Base-by-base conservation (phyloP, 2,329 filamentous ascomycete species). In the Exophiala viscosa region DNA sequence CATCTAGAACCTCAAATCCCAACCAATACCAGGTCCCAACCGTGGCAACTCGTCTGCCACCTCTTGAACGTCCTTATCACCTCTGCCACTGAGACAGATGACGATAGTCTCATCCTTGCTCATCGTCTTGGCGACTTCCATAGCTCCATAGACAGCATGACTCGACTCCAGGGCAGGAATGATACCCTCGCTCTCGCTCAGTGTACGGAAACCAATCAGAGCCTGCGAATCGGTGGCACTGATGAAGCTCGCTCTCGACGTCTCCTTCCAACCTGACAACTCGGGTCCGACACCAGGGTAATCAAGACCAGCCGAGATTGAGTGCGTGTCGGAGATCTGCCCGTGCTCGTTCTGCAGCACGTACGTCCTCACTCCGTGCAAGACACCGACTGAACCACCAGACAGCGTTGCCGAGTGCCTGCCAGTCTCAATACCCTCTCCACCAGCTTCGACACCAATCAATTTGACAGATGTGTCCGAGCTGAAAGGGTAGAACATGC, bases 51-150 rank as follows among this genome's bases (percentile, higher is more conserved):
- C 90, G 67, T 99, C 93, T 0, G 93, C 93, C 46, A 99, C 92
- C 65, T 89, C 95, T 81, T 99, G 91, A 54, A 99, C 93, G 67
- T 99, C 93, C 83, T 99, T 99, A 73, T 99, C 93, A 58, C 93
- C 93, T 63, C 93, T 80, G 7, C 93, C 93, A 67, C 88, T 95
- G 34, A 99, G 71, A 73, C 92, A 97, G 58, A 99, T 91, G 54
- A 99, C 92, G 23, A 99, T 75, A 66, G 97, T 90, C 73, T 96
- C 76, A 47, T 82, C 90, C 75, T 90, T 88, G 75, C 89, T 88
- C 61, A 80, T 79, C 52, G 85, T 89, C 83, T 95, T 96, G 57
- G 92, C 92, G 54, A 97, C 74, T 74, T 97, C 83, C 53, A 97
- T 76, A 9, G 88, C 91, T 11, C 91, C 93, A 64, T 81, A 96